Evolutionary conservation across 1,284 basidiomycete species (phyloP), one percentile per base, ranked within the genome.

Genomic region (Volvariella volvacea): DNA sequence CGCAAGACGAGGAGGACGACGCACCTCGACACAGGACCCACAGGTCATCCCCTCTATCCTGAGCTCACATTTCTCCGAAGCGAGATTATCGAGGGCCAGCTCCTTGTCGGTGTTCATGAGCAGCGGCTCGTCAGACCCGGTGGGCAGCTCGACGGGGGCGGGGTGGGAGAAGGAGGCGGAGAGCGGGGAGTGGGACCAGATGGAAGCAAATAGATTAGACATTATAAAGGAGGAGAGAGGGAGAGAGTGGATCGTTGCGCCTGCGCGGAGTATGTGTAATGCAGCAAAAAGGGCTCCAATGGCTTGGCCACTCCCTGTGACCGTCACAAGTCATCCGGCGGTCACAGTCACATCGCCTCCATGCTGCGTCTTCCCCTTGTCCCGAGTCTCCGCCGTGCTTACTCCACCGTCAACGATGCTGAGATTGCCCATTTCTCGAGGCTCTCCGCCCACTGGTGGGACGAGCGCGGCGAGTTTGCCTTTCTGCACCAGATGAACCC

Each of bases 401-500:
- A 32, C 15, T 47, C 45, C 28, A 59, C 69, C n/a, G 75, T 92
- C 55, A 94, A 94, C 59, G 58, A 73, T 1, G 74, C 75, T 43
- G 94, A 98, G 63, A 88, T 99, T 43, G 83, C 87, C 0, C 92
- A 94, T 63, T 99, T 99, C 63, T 93, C 93, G 3, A 76, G 78
- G 28, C 80, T 99, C 1, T 92, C 92, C 0, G 83, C 88, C 19
- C 76, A 88, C 58, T 99, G 96, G 96, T 99, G 96, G 96, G 84
- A 97, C 63, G 91, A 96, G 59, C 74, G 74, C 22, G 94, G 95
- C 53, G 94, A 98, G 63, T 96, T 97, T 58, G 77, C 73, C 2
- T 70, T 95, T 31, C 68, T 99, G 25, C 96, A 99, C 62, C 80
- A 82, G 56, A 98, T 99, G 95, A 99, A 99, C 65, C 92, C 92